Evolutionary conservation across 345 rosid genomes (phyloP).

Genomic region (Ceriops decandra): DNA sequence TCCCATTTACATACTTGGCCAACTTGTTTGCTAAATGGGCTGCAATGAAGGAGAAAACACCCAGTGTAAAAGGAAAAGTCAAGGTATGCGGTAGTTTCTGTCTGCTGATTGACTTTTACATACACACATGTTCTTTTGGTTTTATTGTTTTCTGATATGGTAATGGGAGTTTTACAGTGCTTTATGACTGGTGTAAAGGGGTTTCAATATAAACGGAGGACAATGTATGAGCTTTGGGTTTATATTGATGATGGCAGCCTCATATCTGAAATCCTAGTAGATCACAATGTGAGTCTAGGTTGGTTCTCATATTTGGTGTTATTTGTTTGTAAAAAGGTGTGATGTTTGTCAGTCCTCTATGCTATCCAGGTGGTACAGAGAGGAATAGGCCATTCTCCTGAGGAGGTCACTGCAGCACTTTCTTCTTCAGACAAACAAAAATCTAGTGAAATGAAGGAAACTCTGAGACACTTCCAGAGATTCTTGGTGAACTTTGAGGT

Average conservation of each 20-base stretch:
- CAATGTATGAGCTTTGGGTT: constrained; percentile 61
- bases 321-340: constrained; percentile 7
- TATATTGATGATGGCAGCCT: constrained; percentile 94
- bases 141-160: constrained; percentile 11
- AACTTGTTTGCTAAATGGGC: constrained; percentile 80
- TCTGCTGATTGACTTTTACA: background rate
- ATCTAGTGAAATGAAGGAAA: constrained; percentile 59
- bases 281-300: constrained; percentile 59
- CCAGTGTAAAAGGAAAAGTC: constrained; percentile 60
- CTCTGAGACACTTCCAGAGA: constrained; percentile 55
- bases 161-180: constrained; percentile 48
- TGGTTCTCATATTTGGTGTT: constrained; percentile 10
- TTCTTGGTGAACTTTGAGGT: constrained; percentile 83
- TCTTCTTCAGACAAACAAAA: constrained; percentile 49
- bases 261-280: constrained; percentile 76
- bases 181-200: constrained; percentile 84
- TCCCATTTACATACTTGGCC: constrained; percentile 85
- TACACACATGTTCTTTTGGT: background rate
- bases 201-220: constrained; percentile 61
- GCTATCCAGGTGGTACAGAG: constrained; percentile 61
- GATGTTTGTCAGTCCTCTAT: constrained; percentile 15
- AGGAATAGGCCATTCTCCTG: constrained; percentile 71
- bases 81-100: constrained; percentile 43
- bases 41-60: constrained; percentile 42
- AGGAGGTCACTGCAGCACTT: constrained; percentile 75